phyloP scores from a whole-genome alignment of 768 basidiomycete genomes.

The Tulasnella sp. region DNA sequence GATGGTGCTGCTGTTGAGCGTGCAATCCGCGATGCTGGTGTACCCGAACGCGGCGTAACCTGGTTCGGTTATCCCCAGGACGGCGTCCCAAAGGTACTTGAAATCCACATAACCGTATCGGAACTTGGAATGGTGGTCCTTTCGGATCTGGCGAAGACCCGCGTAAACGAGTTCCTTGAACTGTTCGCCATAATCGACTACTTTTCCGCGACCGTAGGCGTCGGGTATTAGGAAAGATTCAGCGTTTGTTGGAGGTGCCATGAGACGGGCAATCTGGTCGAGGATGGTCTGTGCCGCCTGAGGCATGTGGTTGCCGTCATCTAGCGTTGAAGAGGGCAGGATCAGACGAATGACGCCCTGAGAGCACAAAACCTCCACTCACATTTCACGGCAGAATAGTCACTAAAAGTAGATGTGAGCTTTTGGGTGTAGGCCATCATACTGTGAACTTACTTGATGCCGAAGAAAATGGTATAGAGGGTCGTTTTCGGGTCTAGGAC shows the following conservation, averaged over 20 bases:
- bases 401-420: constrained; percentile 45
- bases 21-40: constrained; percentile 41
- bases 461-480: constrained; percentile 37
- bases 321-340: constrained; percentile 33
- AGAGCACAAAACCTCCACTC: background rate
- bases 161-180: constrained; percentile 48
- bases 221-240: constrained; percentile 48
- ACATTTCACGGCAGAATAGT: constrained; percentile 39
- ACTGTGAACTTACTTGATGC: background rate
- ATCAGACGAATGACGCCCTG: background rate
- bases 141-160: constrained; percentile 35
- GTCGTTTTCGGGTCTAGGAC: constrained; percentile 46
- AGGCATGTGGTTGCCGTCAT: constrained; percentile 25
- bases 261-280: constrained; percentile 45
- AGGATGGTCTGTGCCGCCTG: constrained; percentile 36
- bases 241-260: constrained; percentile 49
- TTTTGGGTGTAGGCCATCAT: background rate
- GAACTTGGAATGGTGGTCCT: constrained; percentile 2
- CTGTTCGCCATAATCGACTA: constrained; percentile 43
- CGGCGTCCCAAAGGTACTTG: constrained; percentile 34
- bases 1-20: constrained; percentile 28
- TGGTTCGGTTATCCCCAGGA: constrained; percentile 39
- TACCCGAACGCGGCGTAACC: constrained; percentile 51
- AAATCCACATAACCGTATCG: constrained; percentile 9
- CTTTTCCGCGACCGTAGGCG: constrained; percentile 48